These are phyloP conservation scores for Ettlia oleoabundans DNA, from an alignment of 139 green algal genomes.

Conservation along the genomic window DNA sequence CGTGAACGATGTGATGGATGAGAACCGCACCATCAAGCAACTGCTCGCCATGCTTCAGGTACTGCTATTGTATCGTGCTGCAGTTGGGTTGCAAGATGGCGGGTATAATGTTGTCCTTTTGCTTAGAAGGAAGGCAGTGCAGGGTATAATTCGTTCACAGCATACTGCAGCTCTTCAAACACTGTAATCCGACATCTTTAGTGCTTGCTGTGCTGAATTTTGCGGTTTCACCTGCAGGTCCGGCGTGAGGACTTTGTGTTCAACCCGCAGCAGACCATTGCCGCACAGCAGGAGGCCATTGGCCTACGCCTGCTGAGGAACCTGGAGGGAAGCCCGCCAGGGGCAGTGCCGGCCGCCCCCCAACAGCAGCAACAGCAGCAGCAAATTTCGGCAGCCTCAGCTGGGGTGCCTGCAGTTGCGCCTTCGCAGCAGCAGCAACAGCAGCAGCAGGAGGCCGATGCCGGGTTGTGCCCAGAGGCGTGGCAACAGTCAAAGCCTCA, in stretches of 20 bases:
- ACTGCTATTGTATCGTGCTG: no score
- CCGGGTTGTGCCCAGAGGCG: neutral
- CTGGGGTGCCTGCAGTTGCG: neutral
- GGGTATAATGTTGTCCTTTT: no score
- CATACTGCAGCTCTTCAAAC: no score
- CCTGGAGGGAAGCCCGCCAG: slow-evolving; percentile 9
- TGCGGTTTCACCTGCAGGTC: no score
- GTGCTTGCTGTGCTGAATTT: no score
- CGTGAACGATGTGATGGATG: slow-evolving; percentile 18
- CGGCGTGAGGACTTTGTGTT: slow-evolving; percentile 34
- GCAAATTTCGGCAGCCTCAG: neutral
- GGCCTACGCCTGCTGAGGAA: slow-evolving; percentile 23
- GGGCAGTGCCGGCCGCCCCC: no score
- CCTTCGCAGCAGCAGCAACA: slow-evolving; percentile 5
- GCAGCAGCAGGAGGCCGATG: neutral
- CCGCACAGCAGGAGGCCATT: neutral
- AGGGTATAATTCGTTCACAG: no score
- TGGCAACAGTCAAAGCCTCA: slow-evolving; percentile 1
- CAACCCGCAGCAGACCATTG: slow-evolving; percentile 20
- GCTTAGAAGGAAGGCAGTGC: no score
- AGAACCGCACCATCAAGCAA: slow-evolving; percentile 36
- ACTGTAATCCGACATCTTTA: no score
- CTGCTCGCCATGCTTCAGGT: slow-evolving; percentile 28
- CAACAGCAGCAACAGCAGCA: neutral
- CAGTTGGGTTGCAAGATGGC: no score